A percentile compares a stretch with the other conserved stretches of the same genome.
Evolutionary conservation across 139 green algal species (phyloP).

Genomic region (Astrephomene gubernaculifera): DNA sequence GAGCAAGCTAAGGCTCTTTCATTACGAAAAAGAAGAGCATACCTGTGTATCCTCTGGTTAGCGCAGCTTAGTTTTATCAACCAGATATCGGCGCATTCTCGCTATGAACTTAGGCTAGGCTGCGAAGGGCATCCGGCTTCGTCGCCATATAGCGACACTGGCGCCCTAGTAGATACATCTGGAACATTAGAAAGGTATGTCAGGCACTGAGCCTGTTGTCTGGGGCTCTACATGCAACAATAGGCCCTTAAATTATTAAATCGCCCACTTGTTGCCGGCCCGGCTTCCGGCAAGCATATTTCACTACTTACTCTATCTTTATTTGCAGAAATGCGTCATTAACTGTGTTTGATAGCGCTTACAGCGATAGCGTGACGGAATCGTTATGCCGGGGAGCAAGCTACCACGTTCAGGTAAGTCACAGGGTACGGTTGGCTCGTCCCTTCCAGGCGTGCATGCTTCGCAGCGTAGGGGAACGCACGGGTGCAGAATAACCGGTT

Average conservation of each 20-base stretch:
- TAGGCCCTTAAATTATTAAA: too few relatives aligned
- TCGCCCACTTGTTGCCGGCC: too few relatives aligned
- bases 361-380: background rate
- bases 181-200: background rate
- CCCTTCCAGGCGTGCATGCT: too few relatives aligned
- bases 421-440: too few relatives aligned
- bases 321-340: too few relatives aligned
- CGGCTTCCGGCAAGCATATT: too few relatives aligned
- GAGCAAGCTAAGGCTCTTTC: background rate
- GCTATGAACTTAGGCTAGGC: background rate
- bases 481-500: too few relatives aligned
- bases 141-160: background rate
- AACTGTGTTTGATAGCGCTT: background rate
- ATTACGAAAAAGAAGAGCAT: background rate
- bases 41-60: background rate
- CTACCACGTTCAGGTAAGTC: too few relatives aligned
- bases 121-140: slow-evolving; percentile 15
- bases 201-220: too few relatives aligned
- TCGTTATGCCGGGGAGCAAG: background rate
- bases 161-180: background rate
- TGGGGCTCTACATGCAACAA: too few relatives aligned
- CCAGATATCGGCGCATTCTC: background rate
- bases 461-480: too few relatives aligned
- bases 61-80: background rate
- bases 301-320: too few relatives aligned